These are phyloP conservation scores for Dorcoceras hygrometricum DNA, from an alignment of 257 asterid genomes.

Conservation along the genomic window DNA sequence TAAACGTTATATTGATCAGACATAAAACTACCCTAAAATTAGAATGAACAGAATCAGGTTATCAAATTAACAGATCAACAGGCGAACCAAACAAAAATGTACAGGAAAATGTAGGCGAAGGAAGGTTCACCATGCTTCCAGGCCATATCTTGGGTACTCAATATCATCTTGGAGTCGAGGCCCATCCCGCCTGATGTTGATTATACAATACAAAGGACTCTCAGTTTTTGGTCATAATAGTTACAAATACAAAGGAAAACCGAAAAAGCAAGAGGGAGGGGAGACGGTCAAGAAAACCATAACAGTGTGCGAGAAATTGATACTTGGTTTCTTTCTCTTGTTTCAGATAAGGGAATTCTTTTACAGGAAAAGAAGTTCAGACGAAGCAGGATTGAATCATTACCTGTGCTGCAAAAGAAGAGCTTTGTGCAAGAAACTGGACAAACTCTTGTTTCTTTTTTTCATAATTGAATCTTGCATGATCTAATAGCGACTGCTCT, in stretches of 20 bases:
- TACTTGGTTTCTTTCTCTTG: too few species aligned
- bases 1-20: neutral
- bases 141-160: conserved; percentile 12
- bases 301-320: conserved; percentile 12
- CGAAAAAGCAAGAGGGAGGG: conserved; percentile 9
- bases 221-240: neutral
- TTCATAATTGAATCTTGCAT: conserved; percentile 48
- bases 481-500: conserved; percentile 52
- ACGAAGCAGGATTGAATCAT: conserved; percentile 17
- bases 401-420: conserved; percentile 57
- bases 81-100: neutral
- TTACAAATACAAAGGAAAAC: neutral
- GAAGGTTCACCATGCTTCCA: neutral
- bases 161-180: conserved; percentile 35
- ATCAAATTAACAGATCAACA: neutral
- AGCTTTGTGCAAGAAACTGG: conserved; percentile 48
- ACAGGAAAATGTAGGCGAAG: neutral
- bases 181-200: conserved; percentile 28
- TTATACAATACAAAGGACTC: neutral
- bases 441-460: conserved; percentile 62
- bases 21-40: neutral
- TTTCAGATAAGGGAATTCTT: too few species aligned
- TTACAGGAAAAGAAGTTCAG: too few species aligned
- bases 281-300: conserved; percentile 6
- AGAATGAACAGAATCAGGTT: neutral